A percentile compares a stretch with the other conserved stretches of the same genome.
phyloP scores from a whole-genome alignment of 2,329 filamentous ascomycete species.

The Aspergillus pseudonomiae region DNA sequence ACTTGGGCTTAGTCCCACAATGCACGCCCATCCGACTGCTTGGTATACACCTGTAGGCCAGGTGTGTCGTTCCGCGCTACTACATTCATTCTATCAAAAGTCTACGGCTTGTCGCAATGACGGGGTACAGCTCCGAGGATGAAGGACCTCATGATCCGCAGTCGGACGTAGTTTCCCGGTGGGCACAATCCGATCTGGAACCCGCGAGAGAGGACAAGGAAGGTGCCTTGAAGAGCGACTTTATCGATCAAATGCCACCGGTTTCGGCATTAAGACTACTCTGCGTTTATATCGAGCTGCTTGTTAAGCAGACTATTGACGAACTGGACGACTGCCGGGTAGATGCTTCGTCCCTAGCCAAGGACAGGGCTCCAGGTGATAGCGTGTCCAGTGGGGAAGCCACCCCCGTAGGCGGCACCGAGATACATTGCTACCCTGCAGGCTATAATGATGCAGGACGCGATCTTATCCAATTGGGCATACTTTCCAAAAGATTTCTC shows the following conservation, averaged over 20 bases:
- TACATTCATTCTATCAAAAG: slow-evolving; percentile 13
- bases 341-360: slow-evolving; percentile 53
- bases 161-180: background rate
- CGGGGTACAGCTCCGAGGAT: slow-evolving; percentile 3
- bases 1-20: slow-evolving; percentile 32
- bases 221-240: slow-evolving; percentile 6
- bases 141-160: slow-evolving; percentile 3
- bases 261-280: slow-evolving; percentile 78
- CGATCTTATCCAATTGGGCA: slow-evolving; percentile 75
- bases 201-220: background rate
- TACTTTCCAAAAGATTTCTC: slow-evolving; percentile 91
- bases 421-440: slow-evolving; percentile 40
- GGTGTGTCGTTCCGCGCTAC: slow-evolving; percentile 21
- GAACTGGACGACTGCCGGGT: slow-evolving; percentile 44
- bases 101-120: slow-evolving; percentile 28
- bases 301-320: slow-evolving; percentile 58
- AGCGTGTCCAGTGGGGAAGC: slow-evolving; percentile 25
- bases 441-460: slow-evolving; percentile 60
- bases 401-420: slow-evolving; percentile 30
- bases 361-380: slow-evolving; percentile 47
- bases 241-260: slow-evolving; percentile 69
- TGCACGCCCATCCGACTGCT: slow-evolving; percentile 32
- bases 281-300: slow-evolving; percentile 66
- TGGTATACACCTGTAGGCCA: slow-evolving; percentile 32
- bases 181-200: background rate